Evolutionary conservation across 768 basidiomycete species (phyloP), one percentile per base, ranked within the genome.

Genomic region (Rhodotorula kratochvilovae): DNA sequence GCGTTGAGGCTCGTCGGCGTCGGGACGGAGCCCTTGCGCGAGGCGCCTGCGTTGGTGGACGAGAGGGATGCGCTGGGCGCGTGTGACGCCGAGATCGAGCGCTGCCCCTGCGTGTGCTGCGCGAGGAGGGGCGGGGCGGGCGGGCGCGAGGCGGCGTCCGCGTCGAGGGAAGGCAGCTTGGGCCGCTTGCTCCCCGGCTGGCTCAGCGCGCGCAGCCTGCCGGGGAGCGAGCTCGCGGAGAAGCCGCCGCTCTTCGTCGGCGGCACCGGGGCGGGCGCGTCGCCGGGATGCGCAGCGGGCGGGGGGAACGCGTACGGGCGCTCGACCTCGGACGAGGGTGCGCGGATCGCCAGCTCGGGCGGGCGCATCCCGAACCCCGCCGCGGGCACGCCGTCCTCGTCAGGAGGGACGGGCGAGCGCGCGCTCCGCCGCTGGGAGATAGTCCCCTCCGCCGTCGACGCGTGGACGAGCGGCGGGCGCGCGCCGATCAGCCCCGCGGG

Each of bases 161-260:
- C 61, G 53, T 75, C 62, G 61, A 42, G 66, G 19, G 59, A 46
- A 7, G 33, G 33, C 21, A 76, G 33, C 27, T 63, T 59, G 15
- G 76, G 76, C 16, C 73, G 69, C 42, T 76, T 76, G 39, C 55
- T 51, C 2, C 53, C 56, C 5, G 76, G 71, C 46, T 72, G 73
- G 5, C 65, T 66, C 11, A 72, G 54, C 13, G 76, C 68, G 33
- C 76, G 66, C 11, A 76, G 54, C 33, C 76, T 63, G 2, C 67
- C 65, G 1, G 73, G 75, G 10, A 74, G 61, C 25, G 61, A 60
- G 0, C 63, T 65, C n/a, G 50, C 48, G 2, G 54, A 50, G 21
- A 58, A 68, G 39, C 39, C 39, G 27, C 29, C 53, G n/a, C 25
- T 31, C 57, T 53, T 53, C 27, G 4, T 51, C 5, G 25, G 23